A percentile compares a stretch with the other conserved stretches of the same genome.
These are phyloP conservation scores for Ephemerocybe angulata DNA, from an alignment of 768 basidiomycete species.

Conservation along the genomic window DNA sequence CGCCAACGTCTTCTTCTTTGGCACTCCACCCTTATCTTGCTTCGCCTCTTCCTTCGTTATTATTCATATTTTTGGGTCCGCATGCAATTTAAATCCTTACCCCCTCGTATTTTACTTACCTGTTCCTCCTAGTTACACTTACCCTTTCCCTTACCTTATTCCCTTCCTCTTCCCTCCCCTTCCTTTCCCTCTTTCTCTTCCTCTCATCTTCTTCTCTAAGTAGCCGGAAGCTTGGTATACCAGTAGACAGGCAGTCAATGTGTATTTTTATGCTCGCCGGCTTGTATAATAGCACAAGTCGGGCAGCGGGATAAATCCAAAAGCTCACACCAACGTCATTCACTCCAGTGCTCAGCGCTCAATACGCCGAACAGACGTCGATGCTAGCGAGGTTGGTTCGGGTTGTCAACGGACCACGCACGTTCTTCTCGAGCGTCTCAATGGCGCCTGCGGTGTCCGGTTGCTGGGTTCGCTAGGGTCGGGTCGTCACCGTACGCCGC, in stretches of 20 bases:
- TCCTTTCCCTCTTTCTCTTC: constrained; percentile 35
- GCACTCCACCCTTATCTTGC: constrained; percentile 3
- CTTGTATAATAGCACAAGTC: constrained; percentile 11
- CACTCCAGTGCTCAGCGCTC: not conserved
- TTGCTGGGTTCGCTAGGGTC: no score
- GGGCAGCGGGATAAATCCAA: constrained; percentile 1
- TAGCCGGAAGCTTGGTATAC: constrained; percentile 47
- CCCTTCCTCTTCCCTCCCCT: not conserved
- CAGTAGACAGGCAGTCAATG: constrained; percentile 43
- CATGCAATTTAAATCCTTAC: not conserved
- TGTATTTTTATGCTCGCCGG: constrained; percentile 50
- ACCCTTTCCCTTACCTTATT: not conserved
- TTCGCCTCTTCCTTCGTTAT: constrained; percentile 13
- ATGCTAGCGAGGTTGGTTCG: no score
- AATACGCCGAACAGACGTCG: no score
- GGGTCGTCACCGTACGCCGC: no score
- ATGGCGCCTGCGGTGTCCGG: no score
- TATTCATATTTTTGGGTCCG: constrained; percentile 12
- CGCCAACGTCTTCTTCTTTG: constrained; percentile 1
- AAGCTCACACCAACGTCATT: not conserved
- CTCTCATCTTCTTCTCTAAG: constrained; percentile 27
- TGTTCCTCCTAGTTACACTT: constrained; percentile 2
- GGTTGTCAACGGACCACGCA: no score
- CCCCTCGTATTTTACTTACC: constrained; percentile 36
- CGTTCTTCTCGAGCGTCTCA: no score